phyloP scores from a whole-genome alignment of 306 rosid species.

The Boehmeria nivea region DNA sequence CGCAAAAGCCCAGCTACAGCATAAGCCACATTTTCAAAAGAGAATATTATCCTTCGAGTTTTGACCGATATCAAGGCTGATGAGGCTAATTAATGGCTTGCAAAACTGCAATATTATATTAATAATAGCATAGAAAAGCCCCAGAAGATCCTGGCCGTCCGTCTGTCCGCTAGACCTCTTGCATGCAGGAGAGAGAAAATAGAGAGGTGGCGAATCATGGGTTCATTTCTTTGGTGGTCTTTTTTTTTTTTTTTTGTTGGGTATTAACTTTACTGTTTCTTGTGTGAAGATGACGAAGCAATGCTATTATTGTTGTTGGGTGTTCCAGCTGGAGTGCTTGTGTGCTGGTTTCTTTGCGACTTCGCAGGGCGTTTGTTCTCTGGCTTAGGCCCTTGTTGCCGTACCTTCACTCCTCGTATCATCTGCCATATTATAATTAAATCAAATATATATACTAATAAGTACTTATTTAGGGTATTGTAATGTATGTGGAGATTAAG shows the following conservation, averaged over 20 bases:
- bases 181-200: slow-evolving; percentile 28
- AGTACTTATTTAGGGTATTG: no score
- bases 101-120: no score
- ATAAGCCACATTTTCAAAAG: no score
- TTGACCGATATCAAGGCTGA: no score
- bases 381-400: slow-evolving; percentile 61
- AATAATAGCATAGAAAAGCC: not conserved
- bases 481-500: not conserved
- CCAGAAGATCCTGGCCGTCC: slow-evolving; percentile 23
- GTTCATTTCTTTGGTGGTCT: not conserved
- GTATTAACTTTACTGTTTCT: slow-evolving; percentile 19
- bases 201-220: not conserved
- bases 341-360: slow-evolving; percentile 62
- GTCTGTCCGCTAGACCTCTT: slow-evolving; percentile 19
- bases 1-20: no score
- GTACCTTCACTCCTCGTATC: slow-evolving; percentile 97
- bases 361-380: slow-evolving; percentile 62
- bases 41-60: no score
- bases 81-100: no score
- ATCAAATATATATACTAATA: no score
- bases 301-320: slow-evolving; percentile 11
- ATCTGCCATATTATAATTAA: no score
- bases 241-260: not conserved
- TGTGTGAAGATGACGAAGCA: slow-evolving; percentile 33
- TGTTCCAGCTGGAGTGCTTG: slow-evolving; percentile 24